Conservation (phyloP, 1,284 basidiomycete species). For the Cerrena zonata region DNA sequence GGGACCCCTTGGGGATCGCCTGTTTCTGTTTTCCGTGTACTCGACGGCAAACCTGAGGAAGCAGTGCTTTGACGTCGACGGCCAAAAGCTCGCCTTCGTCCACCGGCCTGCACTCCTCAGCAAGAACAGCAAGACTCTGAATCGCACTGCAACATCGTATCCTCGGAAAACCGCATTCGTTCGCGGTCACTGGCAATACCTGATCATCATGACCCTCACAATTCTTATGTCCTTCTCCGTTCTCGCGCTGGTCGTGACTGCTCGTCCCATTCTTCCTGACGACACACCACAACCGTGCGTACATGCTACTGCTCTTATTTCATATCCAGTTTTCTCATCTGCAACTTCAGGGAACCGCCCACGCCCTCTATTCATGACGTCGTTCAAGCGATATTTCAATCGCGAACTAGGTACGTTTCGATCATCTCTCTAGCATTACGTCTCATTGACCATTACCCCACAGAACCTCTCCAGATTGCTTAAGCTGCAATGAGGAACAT, state of each 20-base stretch:
- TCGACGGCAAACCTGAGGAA: background rate
- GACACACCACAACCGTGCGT: constrained; percentile 23
- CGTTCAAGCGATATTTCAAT: constrained; percentile 35
- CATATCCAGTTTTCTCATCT: background rate
- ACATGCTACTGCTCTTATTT: background rate
- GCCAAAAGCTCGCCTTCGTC: background rate
- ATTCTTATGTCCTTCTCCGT: constrained; percentile 38
- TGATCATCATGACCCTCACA: constrained; percentile 35
- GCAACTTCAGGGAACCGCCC: constrained; percentile 13
- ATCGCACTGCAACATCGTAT: background rate
- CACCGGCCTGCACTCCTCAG: background rate
- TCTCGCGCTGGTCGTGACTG: constrained; percentile 41
- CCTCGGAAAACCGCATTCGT: background rate
- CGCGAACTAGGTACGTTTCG: constrained; percentile 16
- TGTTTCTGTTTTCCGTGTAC: too few relatives aligned
- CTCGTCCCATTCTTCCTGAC: constrained; percentile 33
- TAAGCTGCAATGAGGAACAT: constrained; percentile 16
- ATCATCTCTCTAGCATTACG: background rate
- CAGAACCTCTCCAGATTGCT: constrained; percentile 20
- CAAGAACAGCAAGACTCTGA: background rate
- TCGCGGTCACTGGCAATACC: background rate
- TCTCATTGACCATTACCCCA: background rate
- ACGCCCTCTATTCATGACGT: constrained; percentile 28
- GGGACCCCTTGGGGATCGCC: too few relatives aligned
- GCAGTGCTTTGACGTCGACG: background rate